Conservation (phyloP, 805 yeast species). For the Ogataea degrootiae region DNA sequence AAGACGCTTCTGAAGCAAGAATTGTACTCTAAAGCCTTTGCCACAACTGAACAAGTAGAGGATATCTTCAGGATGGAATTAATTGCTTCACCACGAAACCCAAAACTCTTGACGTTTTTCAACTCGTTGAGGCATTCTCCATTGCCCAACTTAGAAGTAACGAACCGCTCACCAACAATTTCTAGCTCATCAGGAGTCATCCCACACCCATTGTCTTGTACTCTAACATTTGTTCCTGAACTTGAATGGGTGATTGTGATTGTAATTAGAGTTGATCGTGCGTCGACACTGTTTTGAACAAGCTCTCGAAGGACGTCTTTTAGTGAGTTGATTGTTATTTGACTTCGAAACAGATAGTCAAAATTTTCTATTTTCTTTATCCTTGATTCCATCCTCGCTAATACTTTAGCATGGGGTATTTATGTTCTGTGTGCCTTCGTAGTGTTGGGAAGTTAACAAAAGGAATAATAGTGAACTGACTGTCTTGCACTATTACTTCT, state of each 20-base stretch:
- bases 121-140: conserved; percentile 28
- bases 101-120: conserved; percentile 39
- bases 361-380: conserved; percentile 2
- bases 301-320: conserved; percentile 44
- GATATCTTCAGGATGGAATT: conserved; percentile 44
- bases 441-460: no score
- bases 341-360: conserved; percentile 18
- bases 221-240: conserved; percentile 33
- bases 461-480: no score
- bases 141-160: conserved; percentile 49
- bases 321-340: conserved; percentile 31
- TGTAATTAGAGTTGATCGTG: conserved; percentile 38
- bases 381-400: background rate
- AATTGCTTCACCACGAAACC: conserved; percentile 74
- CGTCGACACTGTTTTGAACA: conserved; percentile 52
- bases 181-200: conserved; percentile 45
- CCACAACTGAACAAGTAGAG: conserved; percentile 41
- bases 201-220: conserved; percentile 73
- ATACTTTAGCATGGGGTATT: background rate
- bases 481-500: no score
- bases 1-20: conserved; percentile 24
- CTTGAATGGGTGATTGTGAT: conserved; percentile 16
- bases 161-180: conserved; percentile 41
- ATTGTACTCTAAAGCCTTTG: conserved; percentile 34
- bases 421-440: no score